phyloP scores from a whole-genome alignment of 2,329 filamentous ascomycete species.

The Trematosphaeria pertusa region DNA sequence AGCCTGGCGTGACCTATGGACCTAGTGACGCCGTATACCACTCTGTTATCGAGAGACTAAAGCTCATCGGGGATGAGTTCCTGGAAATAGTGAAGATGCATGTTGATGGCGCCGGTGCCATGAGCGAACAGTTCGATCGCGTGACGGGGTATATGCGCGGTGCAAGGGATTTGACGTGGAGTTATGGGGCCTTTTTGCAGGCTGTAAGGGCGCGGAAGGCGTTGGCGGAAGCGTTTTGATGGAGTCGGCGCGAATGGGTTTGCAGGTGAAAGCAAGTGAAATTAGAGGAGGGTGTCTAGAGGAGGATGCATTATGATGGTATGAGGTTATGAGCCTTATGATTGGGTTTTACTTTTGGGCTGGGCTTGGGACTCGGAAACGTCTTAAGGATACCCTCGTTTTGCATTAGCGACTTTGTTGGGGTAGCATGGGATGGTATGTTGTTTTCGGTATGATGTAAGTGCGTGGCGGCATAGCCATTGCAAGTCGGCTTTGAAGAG shows the following conservation, averaged over 20 bases:
- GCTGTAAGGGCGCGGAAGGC: conserved; percentile 46
- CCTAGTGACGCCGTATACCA: conserved; percentile 37
- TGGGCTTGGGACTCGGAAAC: background rate
- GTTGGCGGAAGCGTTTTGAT: conserved; percentile 13
- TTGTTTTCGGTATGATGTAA: background rate
- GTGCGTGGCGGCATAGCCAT: too few species aligned
- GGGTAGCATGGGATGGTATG: background rate
- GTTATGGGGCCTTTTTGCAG: conserved; percentile 52
- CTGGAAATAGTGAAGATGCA: conserved; percentile 50
- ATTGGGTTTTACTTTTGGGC: background rate
- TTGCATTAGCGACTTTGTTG: background rate
- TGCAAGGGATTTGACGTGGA: conserved; percentile 54
- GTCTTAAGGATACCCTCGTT: conserved; percentile 4
- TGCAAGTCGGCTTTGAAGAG: too few species aligned
- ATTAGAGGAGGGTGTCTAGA: too few species aligned
- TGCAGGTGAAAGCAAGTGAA: too few species aligned
- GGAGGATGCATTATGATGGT: background rate
- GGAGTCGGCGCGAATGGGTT: background rate
- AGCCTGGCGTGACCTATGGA: conserved; percentile 31
- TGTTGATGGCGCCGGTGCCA: conserved; percentile 44
- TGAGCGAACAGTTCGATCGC: conserved; percentile 55
- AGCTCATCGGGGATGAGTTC: conserved; percentile 49
- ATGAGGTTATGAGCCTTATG: conserved; percentile 3
- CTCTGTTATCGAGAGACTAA: conserved; percentile 40
- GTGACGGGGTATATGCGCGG: conserved; percentile 49